Percentiles rank a stretch among this genome's conserved stretches.
phyloP scores from a whole-genome alignment of 2,329 filamentous ascomycete species.

The Ophiostoma novo-ulmi region DNA sequence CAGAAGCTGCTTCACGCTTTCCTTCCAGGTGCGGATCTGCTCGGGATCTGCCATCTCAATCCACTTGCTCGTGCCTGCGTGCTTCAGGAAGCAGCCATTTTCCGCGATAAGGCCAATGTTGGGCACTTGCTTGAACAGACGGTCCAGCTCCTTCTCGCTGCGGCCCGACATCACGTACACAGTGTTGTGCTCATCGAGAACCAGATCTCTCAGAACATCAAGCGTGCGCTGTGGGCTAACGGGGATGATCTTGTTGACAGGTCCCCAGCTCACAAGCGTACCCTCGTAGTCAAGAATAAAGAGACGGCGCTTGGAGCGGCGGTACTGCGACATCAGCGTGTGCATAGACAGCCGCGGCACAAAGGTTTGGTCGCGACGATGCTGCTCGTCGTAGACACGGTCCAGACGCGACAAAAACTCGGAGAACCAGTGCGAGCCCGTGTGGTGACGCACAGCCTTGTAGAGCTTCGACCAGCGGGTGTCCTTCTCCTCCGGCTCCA shows the following conservation, averaged over 20 bases:
- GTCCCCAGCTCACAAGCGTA: slow-evolving; percentile 82
- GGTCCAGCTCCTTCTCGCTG: slow-evolving; percentile 80
- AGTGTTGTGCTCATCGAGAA: slow-evolving; percentile 73
- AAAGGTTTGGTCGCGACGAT: slow-evolving; percentile 74
- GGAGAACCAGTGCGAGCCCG: slow-evolving; percentile 80
- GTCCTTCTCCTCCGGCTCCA: slow-evolving; percentile 68
- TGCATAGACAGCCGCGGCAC: slow-evolving; percentile 76
- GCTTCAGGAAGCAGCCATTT: slow-evolving; percentile 85
- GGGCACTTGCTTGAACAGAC: slow-evolving; percentile 76
- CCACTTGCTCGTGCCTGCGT: slow-evolving; percentile 65
- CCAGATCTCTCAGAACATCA: slow-evolving; percentile 73
- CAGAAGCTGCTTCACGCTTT: slow-evolving; percentile 74
- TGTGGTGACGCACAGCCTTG: slow-evolving; percentile 70
- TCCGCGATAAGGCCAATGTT: slow-evolving; percentile 87
- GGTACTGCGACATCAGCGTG: slow-evolving; percentile 61
- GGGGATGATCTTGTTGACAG: slow-evolving; percentile 76
- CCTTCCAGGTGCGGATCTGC: slow-evolving; percentile 72
- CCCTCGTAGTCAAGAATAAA: slow-evolving; percentile 94
- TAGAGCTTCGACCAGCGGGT: slow-evolving; percentile 69
- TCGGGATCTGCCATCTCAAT: slow-evolving; percentile 67
- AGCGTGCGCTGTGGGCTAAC: slow-evolving; percentile 79
- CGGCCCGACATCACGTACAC: slow-evolving; percentile 93
- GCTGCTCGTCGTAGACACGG: slow-evolving; percentile 76
- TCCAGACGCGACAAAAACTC: slow-evolving; percentile 67
- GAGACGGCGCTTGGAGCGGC: slow-evolving; percentile 60